Evolutionary conservation across 768 basidiomycete species (phyloP), one percentile per base, ranked within the genome.

Genomic region (Amanita phalloides): DNA sequence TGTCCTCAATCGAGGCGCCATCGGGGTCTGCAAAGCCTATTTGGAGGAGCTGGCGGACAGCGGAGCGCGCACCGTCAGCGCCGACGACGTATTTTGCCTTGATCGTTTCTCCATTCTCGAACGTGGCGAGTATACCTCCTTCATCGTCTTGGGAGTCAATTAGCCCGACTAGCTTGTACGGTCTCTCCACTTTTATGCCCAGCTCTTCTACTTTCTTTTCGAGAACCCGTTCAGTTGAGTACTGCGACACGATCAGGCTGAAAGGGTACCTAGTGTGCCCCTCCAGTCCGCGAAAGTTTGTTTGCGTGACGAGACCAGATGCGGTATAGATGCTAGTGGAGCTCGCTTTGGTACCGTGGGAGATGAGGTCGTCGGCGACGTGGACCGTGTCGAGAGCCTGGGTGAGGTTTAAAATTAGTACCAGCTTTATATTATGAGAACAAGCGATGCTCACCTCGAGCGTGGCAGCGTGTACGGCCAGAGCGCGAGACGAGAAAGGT

Each of bases 401-500:
- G 2, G 32, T 36, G 26, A 38, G 30, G 30, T 30, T 30, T 30
- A 25, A 25, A 25, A 25, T 14, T 28, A 26, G 9, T 56, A 45
- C 5, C 11, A 53, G 32, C 9, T 25, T 6, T 20, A 53, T 0
- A 13, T 39, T 38, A 17, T 13, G 17, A 21, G 37, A 23, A 25
- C 4, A 11, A n/a, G 13, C 23, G 35, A 25, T 61, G 32, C 32
- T 42, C 54, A 73, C 77, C 64, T 79, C 78, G 13, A 80, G 63
- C 8, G 78, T 79, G 30, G 74, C 71, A 32, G 78, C 72, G 55
- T 80, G 78, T 26, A 79, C 58, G 1, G 69, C 65, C 3, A 72
- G 53, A 0, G 78, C 75, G 17, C 77, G 71, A 8, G 77, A 75
- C 6, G 61, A 45, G 9, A 53, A 8, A 6, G 32, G 35, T 8